phyloP scores from a whole-genome alignment of 2,329 filamentous ascomycete genomes.

The Stemphylium vesicarium region DNA sequence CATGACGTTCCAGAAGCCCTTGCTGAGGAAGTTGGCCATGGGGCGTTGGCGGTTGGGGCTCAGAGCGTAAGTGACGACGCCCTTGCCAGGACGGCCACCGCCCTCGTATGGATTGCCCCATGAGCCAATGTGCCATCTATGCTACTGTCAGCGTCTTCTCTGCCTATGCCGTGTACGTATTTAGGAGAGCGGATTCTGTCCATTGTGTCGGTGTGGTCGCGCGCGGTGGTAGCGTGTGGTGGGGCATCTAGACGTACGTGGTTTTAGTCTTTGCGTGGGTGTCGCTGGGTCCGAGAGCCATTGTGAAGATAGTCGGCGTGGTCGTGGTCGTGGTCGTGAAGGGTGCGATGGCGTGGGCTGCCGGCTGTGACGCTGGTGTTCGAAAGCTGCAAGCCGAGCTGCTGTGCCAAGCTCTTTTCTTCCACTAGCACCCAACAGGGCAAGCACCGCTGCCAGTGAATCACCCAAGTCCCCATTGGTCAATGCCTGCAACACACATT shows the following conservation, averaged over 20 bases:
- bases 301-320: constrained; percentile 29
- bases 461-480: neutral
- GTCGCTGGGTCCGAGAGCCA: constrained; percentile 40
- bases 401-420: constrained; percentile 11
- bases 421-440: neutral
- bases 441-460: neutral
- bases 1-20: constrained; percentile 94
- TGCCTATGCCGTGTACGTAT: neutral
- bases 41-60: constrained; percentile 89
- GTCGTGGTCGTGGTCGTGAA: constrained; percentile 13
- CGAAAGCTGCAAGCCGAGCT: constrained; percentile 25
- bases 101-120: constrained; percentile 51
- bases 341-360: constrained; percentile 26
- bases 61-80: constrained; percentile 73
- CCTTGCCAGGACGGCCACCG: constrained; percentile 60
- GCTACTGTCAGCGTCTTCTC: constrained; percentile 19
- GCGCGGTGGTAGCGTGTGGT: constrained; percentile 1
- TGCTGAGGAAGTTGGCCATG: constrained; percentile 76
- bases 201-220: neutral
- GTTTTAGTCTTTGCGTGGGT: constrained; percentile 35
- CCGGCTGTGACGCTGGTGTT: constrained; percentile 22
- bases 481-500: neutral
- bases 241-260: constrained; percentile 33
- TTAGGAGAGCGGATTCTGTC: constrained; percentile 13
- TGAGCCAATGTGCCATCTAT: constrained; percentile 47